Evolutionary conservation across 345 rosid genomes (phyloP).

Genomic region (Salix brachista): DNA sequence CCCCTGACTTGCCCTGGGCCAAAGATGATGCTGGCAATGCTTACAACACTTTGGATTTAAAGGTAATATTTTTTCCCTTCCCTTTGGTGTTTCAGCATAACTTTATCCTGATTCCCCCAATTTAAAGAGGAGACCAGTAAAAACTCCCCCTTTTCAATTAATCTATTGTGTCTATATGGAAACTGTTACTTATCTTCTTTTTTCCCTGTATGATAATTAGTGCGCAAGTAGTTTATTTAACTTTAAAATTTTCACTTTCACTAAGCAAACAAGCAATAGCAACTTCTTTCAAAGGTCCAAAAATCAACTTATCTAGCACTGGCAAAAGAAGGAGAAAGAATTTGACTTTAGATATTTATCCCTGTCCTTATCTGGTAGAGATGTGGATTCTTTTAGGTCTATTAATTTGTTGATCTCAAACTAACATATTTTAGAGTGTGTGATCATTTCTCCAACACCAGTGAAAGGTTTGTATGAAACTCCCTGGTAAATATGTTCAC

Average conservation of each 20-base stretch:
- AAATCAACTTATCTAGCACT: neutral
- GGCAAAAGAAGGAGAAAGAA: neutral
- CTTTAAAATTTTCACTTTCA: neutral
- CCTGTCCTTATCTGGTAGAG: neutral
- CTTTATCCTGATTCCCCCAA: neutral
- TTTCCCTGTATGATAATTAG: neutral
- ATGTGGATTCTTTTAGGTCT: neutral
- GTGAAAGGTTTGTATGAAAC: neutral
- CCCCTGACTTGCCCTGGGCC: constrained; percentile 77
- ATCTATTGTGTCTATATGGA: neutral
- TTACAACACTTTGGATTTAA: constrained; percentile 80
- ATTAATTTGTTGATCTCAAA: neutral
- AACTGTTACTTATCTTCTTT: neutral
- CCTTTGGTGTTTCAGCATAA: neutral
- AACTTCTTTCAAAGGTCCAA: neutral
- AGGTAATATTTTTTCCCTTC: constrained; percentile 42
- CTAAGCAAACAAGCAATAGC: neutral
- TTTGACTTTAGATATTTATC: neutral
- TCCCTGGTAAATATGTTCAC: neutral
- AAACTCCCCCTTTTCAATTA: neutral
- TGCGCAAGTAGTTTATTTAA: neutral
- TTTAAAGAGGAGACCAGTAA: neutral
- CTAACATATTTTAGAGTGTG: neutral
- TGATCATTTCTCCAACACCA: neutral
- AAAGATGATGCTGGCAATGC: constrained; percentile 75